phyloP scores from a whole-genome alignment of 1,284 basidiomycete genomes.

The Ganoderma meredithae region DNA sequence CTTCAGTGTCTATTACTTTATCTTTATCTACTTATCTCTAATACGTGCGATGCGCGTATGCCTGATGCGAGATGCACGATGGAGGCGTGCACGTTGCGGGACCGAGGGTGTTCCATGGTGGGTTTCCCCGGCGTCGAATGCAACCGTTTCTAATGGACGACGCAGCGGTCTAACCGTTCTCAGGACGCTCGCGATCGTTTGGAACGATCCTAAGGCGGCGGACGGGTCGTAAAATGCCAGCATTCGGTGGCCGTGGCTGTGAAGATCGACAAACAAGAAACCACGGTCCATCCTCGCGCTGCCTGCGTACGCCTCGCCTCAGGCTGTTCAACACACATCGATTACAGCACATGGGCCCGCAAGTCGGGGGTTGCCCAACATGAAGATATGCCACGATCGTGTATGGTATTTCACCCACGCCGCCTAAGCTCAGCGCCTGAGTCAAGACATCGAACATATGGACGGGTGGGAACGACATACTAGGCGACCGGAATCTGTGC shows the following conservation, averaged over 20 bases:
- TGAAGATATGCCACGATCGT: not conserved
- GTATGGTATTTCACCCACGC: no score
- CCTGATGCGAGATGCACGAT: not conserved
- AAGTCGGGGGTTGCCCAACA: not conserved
- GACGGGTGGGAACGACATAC: no score
- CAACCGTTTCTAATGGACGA: not conserved
- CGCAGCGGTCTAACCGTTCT: not conserved
- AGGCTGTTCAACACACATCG: no score
- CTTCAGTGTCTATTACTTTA: slow-evolving; percentile 4
- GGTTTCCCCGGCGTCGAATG: not conserved
- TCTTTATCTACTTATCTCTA: not conserved
- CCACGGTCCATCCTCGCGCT: no score
- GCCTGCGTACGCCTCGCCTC: no score
- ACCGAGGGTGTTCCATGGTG: not conserved
- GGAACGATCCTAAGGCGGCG: not conserved
- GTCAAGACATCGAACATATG: no score
- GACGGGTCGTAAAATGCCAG: not conserved
- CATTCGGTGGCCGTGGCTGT: not conserved
- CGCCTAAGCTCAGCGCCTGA: no score
- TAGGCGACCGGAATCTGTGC: no score
- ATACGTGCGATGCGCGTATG: not conserved
- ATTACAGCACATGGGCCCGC: not conserved
- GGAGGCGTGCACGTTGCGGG: not conserved
- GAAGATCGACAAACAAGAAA: not conserved
- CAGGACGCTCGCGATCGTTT: not conserved